These are phyloP conservation scores for Microdochium bolleyi DNA, from an alignment of 2,329 filamentous ascomycete genomes.

Conservation along the genomic window DNA sequence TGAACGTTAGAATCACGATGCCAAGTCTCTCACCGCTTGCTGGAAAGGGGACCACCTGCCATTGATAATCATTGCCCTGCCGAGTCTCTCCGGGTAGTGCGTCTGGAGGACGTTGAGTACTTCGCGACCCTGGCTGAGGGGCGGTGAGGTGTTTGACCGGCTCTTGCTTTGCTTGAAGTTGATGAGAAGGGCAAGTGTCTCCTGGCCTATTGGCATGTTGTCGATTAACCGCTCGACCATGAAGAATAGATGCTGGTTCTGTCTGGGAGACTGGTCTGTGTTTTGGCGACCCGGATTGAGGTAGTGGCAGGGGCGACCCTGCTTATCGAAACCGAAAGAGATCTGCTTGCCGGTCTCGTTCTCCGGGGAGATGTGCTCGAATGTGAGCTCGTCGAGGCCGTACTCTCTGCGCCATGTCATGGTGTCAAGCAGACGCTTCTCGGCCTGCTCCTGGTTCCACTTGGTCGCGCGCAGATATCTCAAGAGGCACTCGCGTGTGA, in stretches of 20 bases:
- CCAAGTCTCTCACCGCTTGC: constrained; percentile 5
- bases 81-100: constrained; percentile 90
- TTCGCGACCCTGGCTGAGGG: constrained; percentile 68
- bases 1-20: background rate
- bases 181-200: constrained; percentile 79
- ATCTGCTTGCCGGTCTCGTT: constrained; percentile 97
- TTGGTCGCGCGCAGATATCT: constrained; percentile 92
- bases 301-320: constrained; percentile 83
- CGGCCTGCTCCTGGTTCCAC: constrained; percentile 71
- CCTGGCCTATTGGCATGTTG: constrained; percentile 78
- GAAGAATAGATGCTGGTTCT: constrained; percentile 90
- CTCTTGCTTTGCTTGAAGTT: constrained; percentile 80
- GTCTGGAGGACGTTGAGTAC: constrained; percentile 88
- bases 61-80: constrained; percentile 82
- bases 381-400: constrained; percentile 68
- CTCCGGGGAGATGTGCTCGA: constrained; percentile 85
- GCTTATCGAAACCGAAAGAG: constrained; percentile 77
- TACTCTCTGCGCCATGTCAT: constrained; percentile 88
- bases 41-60: constrained; percentile 43
- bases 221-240: constrained; percentile 91
- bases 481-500: constrained; percentile 85
- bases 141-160: constrained; percentile 65
- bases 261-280: constrained; percentile 75
- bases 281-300: constrained; percentile 87
- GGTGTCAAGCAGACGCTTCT: constrained; percentile 72